A percentile compares a stretch with the other conserved stretches of the same genome.
These are phyloP conservation scores for Phellopilus nigrolimitatus DNA, from an alignment of 1,284 basidiomycete species.

Conservation along the genomic window DNA sequence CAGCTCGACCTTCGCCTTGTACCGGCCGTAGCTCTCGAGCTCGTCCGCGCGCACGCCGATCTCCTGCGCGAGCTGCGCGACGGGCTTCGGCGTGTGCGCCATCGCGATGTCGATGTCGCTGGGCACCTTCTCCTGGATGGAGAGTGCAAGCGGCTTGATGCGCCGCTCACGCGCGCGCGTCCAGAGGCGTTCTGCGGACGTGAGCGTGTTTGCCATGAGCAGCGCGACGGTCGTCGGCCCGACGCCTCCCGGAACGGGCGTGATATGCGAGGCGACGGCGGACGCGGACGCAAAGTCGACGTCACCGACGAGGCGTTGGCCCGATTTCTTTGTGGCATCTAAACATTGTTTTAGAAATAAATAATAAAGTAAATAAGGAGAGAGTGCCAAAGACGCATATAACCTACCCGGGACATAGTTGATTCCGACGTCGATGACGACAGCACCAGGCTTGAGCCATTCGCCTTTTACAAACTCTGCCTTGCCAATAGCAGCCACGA, in stretches of 20 bases:
- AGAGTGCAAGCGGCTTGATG: conserved; percentile 77
- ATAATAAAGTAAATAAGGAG: neutral
- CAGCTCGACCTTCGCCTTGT: conserved; percentile 97
- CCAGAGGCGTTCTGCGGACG: conserved; percentile 81
- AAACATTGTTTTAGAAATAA: conserved; percentile 49
- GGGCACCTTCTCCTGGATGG: conserved; percentile 82
- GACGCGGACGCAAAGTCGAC: conserved; percentile 83
- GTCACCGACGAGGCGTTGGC: conserved; percentile 95
- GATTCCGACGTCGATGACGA: conserved; percentile 96
- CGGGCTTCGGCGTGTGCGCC: conserved; percentile 90
- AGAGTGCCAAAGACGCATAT: neutral
- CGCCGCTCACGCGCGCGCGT: conserved; percentile 60
- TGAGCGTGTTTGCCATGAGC: conserved; percentile 94
- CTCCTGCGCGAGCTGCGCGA: conserved; percentile 82
- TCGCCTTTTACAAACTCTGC: conserved; percentile 86
- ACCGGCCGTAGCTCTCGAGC: conserved; percentile 91
- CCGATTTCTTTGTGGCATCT: conserved; percentile 88
- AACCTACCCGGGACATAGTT: conserved; percentile 81
- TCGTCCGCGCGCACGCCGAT: conserved; percentile 87
- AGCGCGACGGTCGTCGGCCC: conserved; percentile 99
- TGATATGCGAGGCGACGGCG: conserved; percentile 83
- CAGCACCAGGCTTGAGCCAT: conserved; percentile 93
- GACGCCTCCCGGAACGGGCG: conserved; percentile 97
- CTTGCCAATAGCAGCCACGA: conserved; percentile 93
- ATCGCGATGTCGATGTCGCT: conserved; percentile 96